Evolutionary conservation across 148 eudicot species (phyloP).

Genomic region (Simmondsia chinensis): DNA sequence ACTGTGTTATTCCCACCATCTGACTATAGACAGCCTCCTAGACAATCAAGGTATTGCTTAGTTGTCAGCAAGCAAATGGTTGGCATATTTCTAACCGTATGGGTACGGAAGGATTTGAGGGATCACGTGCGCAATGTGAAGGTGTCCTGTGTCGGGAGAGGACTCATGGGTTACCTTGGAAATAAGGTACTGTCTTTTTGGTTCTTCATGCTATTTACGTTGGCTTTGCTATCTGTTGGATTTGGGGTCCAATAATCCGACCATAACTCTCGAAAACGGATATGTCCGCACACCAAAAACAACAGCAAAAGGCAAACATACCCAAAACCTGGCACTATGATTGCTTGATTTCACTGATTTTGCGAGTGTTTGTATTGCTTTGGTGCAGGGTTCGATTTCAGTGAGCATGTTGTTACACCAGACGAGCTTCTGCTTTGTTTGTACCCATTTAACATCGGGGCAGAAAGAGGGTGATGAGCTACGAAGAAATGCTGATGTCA

Average conservation of each 20-base stretch:
- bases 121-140: slow-evolving; percentile 79
- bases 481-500: slow-evolving; percentile 85
- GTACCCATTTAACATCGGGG: slow-evolving; percentile 91
- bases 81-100: slow-evolving; percentile 76
- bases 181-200: slow-evolving; percentile 65
- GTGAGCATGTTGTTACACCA: slow-evolving; percentile 89
- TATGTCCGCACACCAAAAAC: neutral
- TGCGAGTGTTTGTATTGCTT: neutral
- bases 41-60: slow-evolving; percentile 59
- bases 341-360: neutral
- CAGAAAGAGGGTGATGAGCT: slow-evolving; percentile 94
- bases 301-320: too few species aligned
- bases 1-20: slow-evolving; percentile 56
- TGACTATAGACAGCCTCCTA: slow-evolving; percentile 25
- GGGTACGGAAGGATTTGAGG: slow-evolving; percentile 80
- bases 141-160: slow-evolving; percentile 93
- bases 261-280: neutral
- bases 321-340: too few species aligned
- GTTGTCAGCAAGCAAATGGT: slow-evolving; percentile 96
- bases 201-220: too few species aligned
- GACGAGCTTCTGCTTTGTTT: slow-evolving; percentile 94
- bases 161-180: slow-evolving; percentile 93
- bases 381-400: slow-evolving; percentile 83
- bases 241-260: neutral
- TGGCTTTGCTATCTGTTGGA: neutral